Evolutionary conservation across 257 asterid genomes (phyloP).

Genomic region (Forsythia suspensa): DNA sequence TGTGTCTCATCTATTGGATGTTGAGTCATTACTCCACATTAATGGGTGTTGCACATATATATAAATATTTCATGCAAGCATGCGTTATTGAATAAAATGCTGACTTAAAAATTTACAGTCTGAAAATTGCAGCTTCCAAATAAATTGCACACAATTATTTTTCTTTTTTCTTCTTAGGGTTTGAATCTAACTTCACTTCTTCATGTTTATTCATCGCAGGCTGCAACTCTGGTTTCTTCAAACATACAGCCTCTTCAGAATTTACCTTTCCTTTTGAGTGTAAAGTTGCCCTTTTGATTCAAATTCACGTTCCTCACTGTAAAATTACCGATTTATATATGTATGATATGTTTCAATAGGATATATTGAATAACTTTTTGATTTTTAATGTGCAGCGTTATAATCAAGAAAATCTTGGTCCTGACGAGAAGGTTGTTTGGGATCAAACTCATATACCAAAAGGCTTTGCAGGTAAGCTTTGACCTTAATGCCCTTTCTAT

Average conservation of each 20-base stretch:
- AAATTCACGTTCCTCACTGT: not conserved
- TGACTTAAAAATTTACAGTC: no score
- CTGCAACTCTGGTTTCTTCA: not conserved
- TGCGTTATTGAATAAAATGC: no score
- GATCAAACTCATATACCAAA: conserved; percentile 45
- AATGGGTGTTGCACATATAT: no score
- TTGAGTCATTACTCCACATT: no score
- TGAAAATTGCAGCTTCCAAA: not conserved
- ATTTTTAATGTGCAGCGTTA: conserved; percentile 31
- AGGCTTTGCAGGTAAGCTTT: conserved; percentile 70
- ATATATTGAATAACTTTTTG: not conserved
- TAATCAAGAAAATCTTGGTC: conserved; percentile 66
- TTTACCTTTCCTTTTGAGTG: conserved; percentile 48
- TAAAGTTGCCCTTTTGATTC: conserved; percentile 14
- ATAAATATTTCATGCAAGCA: no score
- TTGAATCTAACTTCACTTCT: not conserved
- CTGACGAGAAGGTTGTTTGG: conserved; percentile 69
- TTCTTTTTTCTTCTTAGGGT: not conserved
- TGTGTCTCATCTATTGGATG: no score
- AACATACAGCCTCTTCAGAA: not conserved
- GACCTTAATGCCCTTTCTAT: not conserved
- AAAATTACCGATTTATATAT: not conserved
- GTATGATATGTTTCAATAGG: conserved; percentile 1
- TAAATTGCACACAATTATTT: no score
- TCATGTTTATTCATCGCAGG: not conserved